Base-by-base conservation (phyloP, 2,329 filamentous ascomycete genomes). In the Alternaria sp. region DNA sequence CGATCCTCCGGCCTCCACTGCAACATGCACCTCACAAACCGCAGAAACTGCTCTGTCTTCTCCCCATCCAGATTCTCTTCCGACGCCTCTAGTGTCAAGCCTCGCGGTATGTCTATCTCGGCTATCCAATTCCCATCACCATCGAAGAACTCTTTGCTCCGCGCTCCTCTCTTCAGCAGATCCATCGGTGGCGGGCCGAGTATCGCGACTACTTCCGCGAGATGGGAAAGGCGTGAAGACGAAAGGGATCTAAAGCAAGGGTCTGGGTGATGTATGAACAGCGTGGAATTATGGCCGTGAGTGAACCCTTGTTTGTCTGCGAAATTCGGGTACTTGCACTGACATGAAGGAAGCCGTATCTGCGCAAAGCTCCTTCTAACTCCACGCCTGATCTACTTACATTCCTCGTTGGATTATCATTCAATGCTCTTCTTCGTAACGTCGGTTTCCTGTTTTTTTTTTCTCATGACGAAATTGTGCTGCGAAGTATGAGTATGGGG, bases 1-100 rank as follows among this genome's bases (percentile, higher is more conserved):
- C 77, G 66, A 44, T 78, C 71, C 56, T 80, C 78, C 0, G 78
- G 79, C 28, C 64, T 72, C 79, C 78, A 80, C 26, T 74, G 71
- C 50, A 81, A 63, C 75, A 80, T 79, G 57, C 73, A 76, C 21
- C 71, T 66, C 65, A 80, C 67, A 44, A 79, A 79, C 4, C 49
- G 49, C 25, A 81, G 45, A 53, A 80, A 81, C 0, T 57, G 20
- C 20, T 66, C 50, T 60, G 76, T 76, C 21, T 75, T 63, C 10
- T 74, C 58, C 8, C 68, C 69, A n/a, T 58, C 25, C 4, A 76
- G 64, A 55, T 66, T 66, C 5, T 64, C 41, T 55, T 78, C 74
- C 1, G 43, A 60, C 28, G 10, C 51, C 44, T 63, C 67, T 58
- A 55, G 72, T 33, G 23, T 51, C 23, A 61, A 64, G 30, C 41